Conservation (phyloP, 306 rosid species). For the Amphicarpaea edgeworthii region DNA sequence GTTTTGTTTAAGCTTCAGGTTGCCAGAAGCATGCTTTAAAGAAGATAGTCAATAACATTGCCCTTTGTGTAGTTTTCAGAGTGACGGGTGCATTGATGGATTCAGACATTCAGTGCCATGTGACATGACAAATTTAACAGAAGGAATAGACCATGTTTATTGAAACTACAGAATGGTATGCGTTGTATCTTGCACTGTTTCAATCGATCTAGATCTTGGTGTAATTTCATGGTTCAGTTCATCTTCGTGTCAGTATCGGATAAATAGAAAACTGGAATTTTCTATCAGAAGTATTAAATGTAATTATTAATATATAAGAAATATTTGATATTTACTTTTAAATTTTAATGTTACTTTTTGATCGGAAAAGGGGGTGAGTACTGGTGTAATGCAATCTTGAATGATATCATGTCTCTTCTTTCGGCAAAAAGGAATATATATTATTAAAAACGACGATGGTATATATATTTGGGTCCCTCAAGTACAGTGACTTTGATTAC, state of each 20-base stretch:
- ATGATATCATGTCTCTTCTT: slow-evolving; percentile 17
- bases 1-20: slow-evolving; percentile 81
- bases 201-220: not conserved
- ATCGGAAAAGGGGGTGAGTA: not conserved
- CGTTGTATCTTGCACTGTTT: no score
- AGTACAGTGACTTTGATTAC: not conserved
- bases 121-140: slow-evolving; percentile 1
- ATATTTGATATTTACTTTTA: not conserved
- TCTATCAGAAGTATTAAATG: not conserved
- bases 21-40: slow-evolving; percentile 59
- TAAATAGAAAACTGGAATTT: not conserved
- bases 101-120: not conserved
- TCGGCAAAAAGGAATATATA: not conserved
- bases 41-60: slow-evolving; percentile 45
- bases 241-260: not conserved
- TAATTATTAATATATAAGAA: not conserved
- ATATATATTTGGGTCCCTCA: not conserved
- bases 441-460: not conserved
- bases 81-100: not conserved
- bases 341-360: not conserved
- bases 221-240: not conserved
- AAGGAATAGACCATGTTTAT: slow-evolving; percentile 3
- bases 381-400: not conserved
- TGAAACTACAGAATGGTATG: not conserved
- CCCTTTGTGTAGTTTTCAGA: slow-evolving; percentile 33